Percentiles rank a stretch among this genome's conserved stretches.
Evolutionary conservation across 306 rosid genomes (phyloP).

Genomic region (Prunus mume): DNA sequence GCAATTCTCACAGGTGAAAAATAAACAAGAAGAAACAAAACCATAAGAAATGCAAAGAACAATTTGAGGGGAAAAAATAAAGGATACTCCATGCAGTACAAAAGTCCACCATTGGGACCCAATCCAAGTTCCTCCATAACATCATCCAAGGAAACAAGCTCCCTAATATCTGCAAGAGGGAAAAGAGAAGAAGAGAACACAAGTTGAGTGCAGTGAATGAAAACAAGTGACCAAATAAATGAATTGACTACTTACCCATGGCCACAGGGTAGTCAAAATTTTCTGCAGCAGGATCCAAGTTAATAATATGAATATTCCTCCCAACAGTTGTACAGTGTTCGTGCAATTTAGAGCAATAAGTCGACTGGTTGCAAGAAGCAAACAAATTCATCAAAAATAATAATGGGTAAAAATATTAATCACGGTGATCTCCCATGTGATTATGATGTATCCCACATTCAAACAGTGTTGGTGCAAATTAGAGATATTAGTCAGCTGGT

Average conservation of each 20-base stretch:
- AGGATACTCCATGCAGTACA: conserved; percentile 99
- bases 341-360: conserved; percentile 82
- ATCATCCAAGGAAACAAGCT: conserved; percentile 86
- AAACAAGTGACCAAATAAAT: background rate
- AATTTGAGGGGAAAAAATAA: conserved; percentile 15
- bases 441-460: background rate
- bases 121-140: conserved; percentile 95
- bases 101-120: conserved; percentile 95
- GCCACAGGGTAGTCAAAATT: conserved; percentile 93
- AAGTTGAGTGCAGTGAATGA: background rate
- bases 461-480: conserved; percentile 61
- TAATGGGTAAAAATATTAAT: background rate
- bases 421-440: background rate
- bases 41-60: background rate
- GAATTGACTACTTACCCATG: conserved; percentile 44
- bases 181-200: background rate
- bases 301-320: conserved; percentile 58
- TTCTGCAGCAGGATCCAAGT: conserved; percentile 97
- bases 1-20: background rate
- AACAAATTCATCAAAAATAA: conserved; percentile 9
- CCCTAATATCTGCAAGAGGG: conserved; percentile 67
- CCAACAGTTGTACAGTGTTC: conserved; percentile 51
- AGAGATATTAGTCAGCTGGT: conserved; percentile 65
- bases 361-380: conserved; percentile 44
- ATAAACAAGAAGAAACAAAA: background rate